Evolutionary conservation across 139 green algal species (phyloP).

Genomic region (Chlamydomonas incerta): DNA sequence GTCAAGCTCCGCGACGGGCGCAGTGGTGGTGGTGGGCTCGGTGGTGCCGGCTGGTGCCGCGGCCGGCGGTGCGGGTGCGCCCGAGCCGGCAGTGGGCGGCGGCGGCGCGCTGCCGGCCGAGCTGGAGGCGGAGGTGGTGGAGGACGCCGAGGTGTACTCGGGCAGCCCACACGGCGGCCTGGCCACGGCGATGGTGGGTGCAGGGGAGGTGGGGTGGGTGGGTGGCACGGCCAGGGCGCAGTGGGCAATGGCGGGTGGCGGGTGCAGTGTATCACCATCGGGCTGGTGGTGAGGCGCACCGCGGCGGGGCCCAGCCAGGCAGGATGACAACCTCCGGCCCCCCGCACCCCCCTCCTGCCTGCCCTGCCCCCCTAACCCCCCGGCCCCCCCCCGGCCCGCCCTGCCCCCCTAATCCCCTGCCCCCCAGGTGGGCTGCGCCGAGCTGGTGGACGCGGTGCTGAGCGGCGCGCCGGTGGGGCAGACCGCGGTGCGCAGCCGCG

Average conservation of each 20-base stretch:
- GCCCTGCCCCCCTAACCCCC: neutral
- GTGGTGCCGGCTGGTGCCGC: neutral
- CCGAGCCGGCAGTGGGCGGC: neutral
- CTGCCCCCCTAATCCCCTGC: too few species aligned
- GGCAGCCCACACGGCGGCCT: slow-evolving; percentile 17
- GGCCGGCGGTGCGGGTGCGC: neutral
- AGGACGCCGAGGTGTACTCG: neutral
- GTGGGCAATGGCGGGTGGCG: too few species aligned
- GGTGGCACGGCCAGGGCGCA: neutral
- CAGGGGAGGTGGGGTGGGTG: neutral
- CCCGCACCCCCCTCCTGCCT: too few species aligned
- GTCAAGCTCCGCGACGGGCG: neutral
- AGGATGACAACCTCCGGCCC: too few species aligned
- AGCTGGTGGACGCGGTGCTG: slow-evolving; percentile 28
- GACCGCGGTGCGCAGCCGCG: neutral
- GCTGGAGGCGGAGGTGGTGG: too few species aligned
- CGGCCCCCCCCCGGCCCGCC: neutral
- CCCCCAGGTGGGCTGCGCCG: neutral
- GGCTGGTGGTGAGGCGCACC: too few species aligned
- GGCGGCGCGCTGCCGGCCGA: neutral
- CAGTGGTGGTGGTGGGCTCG: too few species aligned
- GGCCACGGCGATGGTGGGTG: neutral
- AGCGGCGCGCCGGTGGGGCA: neutral
- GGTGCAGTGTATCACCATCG: too few species aligned
- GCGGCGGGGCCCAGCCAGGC: too few species aligned